phyloP scores from a whole-genome alignment of 495 filamentous ascomycete genomes.

The Hypoxylon fuscum region DNA sequence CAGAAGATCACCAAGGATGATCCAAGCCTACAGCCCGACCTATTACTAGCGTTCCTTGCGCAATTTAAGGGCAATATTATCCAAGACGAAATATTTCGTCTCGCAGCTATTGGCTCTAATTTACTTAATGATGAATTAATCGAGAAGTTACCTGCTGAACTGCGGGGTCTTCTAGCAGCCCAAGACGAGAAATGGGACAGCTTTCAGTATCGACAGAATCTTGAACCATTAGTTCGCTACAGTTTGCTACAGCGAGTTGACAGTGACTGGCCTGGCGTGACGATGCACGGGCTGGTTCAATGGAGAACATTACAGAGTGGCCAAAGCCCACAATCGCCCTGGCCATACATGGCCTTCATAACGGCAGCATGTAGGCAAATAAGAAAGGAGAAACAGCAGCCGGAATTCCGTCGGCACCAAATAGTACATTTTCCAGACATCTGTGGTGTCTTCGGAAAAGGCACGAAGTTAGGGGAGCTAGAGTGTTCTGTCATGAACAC shows the following conservation, averaged over 20 bases:
- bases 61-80: conserved; percentile 39
- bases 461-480: background rate
- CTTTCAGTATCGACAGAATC: conserved; percentile 38
- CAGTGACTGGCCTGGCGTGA: conserved; percentile 37
- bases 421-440: conserved; percentile 33
- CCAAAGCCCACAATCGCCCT: conserved; percentile 15
- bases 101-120: conserved; percentile 31
- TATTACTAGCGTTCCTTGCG: conserved; percentile 42
- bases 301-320: conserved; percentile 34
- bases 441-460: background rate
- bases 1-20: conserved; percentile 41
- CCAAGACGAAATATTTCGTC: conserved; percentile 40
- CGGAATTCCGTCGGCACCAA: conserved; percentile 39
- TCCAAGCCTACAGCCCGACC: conserved; percentile 18
- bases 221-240: conserved; percentile 39
- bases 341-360: conserved; percentile 20
- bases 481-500: conserved; percentile 7
- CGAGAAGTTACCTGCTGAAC: conserved; percentile 16
- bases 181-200: conserved; percentile 37
- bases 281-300: conserved; percentile 39
- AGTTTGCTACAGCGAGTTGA: conserved; percentile 35
- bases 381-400: conserved; percentile 20
- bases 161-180: conserved; percentile 29
- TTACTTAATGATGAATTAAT: conserved; percentile 9
- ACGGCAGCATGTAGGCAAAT: conserved; percentile 21